A percentile compares a stretch with the other conserved stretches of the same genome.
phyloP scores from a whole-genome alignment of 1,284 basidiomycete genomes.

The Coniferiporia weirii region DNA sequence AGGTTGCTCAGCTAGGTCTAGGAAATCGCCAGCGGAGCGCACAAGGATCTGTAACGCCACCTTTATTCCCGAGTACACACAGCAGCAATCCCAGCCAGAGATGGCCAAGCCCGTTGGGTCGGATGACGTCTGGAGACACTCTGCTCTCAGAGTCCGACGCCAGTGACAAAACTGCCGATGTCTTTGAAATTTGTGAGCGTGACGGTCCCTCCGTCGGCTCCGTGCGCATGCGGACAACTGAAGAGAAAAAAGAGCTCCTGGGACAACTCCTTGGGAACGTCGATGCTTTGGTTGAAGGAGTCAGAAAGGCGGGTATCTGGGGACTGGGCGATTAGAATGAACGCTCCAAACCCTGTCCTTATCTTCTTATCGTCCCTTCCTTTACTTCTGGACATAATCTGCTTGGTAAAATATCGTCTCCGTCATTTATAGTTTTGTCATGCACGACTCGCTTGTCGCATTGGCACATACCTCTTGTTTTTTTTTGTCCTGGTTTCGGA shows the following conservation, averaged over 20 bases:
- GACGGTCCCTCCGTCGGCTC: neutral
- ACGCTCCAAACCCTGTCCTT: neutral
- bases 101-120: conserved; percentile 11
- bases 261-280: conserved; percentile 83
- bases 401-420: too few species aligned
- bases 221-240: conserved; percentile 45
- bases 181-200: neutral
- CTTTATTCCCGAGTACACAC: neutral
- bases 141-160: conserved; percentile 4
- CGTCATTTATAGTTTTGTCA: too few species aligned
- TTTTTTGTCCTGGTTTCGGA: too few species aligned
- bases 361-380: neutral
- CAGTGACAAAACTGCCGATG: neutral
- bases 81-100: neutral
- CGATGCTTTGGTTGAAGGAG: conserved; percentile 79
- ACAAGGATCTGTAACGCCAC: neutral
- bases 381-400: neutral
- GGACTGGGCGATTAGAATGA: conserved; percentile 36
- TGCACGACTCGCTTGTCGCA: too few species aligned
- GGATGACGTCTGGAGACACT: conserved; percentile 12
- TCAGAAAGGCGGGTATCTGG: conserved; percentile 80
- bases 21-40: conserved; percentile 22
- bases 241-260: conserved; percentile 80
- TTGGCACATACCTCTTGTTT: too few species aligned
- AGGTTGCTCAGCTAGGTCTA: conserved; percentile 30